These are phyloP conservation scores for Rossbeevera mucosa DNA, from an alignment of 768 basidiomycete species.

Conservation along the genomic window DNA sequence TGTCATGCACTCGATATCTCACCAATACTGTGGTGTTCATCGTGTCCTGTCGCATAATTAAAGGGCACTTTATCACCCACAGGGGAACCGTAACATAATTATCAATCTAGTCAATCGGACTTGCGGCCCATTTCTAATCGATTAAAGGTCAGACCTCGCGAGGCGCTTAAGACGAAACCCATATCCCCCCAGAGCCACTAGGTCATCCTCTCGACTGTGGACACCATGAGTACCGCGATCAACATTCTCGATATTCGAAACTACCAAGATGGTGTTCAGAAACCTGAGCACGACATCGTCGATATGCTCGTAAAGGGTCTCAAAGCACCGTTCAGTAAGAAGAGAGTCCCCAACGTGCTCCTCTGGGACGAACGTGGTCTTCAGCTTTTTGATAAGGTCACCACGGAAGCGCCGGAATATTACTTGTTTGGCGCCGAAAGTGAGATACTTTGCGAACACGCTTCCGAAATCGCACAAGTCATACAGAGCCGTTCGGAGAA, in stretches of 20 bases:
- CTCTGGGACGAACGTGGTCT: conserved; percentile 89
- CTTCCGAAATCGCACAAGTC: conserved; percentile 64
- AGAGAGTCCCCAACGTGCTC: conserved; percentile 74
- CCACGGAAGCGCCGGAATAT: conserved; percentile 74
- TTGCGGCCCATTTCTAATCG: too few relatives aligned
- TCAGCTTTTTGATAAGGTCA: conserved; percentile 80
- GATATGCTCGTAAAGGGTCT: conserved; percentile 54
- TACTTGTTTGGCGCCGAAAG: conserved; percentile 90
- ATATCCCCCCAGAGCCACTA: background rate
- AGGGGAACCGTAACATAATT: too few relatives aligned
- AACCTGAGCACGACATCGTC: conserved; percentile 33
- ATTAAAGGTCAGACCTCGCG: background rate
- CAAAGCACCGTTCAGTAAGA: conserved; percentile 47
- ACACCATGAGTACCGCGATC: conserved; percentile 12
- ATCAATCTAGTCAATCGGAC: too few relatives aligned
- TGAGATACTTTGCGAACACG: conserved; percentile 68
- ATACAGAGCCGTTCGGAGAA: conserved; percentile 49
- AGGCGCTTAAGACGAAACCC: too few relatives aligned
- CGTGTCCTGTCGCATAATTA: too few relatives aligned
- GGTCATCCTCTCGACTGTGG: conserved; percentile 11
- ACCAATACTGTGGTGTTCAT: too few relatives aligned
- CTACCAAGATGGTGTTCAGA: conserved; percentile 5
- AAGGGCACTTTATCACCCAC: too few relatives aligned
- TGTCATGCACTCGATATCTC: too few relatives aligned
- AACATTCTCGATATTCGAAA: conserved; percentile 22